phyloP scores from a whole-genome alignment of 2,329 filamentous ascomycete species.

The Fusarium verrucosum region DNA sequence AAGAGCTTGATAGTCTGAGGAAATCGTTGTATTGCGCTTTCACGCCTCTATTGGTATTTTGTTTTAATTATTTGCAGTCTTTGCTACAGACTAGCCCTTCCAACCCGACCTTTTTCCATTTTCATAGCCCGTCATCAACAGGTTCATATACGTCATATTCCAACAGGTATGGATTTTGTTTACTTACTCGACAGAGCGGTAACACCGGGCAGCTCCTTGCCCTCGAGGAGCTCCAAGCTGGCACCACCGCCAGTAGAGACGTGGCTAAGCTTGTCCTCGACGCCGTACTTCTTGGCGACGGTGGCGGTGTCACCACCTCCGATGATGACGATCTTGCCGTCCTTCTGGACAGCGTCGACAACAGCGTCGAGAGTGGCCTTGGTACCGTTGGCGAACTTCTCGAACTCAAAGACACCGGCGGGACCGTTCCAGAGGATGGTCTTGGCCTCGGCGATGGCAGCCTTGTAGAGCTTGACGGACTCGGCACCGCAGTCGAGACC shows the following conservation, averaged over 20 bases:
- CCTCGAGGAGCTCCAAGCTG: conserved; percentile 94
- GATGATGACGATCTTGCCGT: conserved; percentile 96
- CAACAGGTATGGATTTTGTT: conserved; percentile 44
- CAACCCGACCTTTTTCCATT: conserved; percentile 46
- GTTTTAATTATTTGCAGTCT: conserved; percentile 37
- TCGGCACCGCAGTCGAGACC: conserved; percentile 93
- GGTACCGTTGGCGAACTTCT: conserved; percentile 91
- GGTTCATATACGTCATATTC: conserved; percentile 36
- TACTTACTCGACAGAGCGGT: conserved; percentile 84
- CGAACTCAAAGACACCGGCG: conserved; percentile 96
- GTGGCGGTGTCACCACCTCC: conserved; percentile 98
- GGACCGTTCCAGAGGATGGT: conserved; percentile 99
- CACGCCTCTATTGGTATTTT: conserved; percentile 38
- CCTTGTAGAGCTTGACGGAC: conserved; percentile 87
- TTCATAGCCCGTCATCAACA: conserved; percentile 47
- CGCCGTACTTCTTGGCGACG: conserved; percentile 95
- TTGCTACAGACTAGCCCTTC: conserved; percentile 51
- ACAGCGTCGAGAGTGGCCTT: conserved; percentile 91
- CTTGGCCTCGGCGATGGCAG: conserved; percentile 86
- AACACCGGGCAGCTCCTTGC: conserved; percentile 96
- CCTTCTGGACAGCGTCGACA: conserved; percentile 76
- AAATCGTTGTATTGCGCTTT: conserved; percentile 7
- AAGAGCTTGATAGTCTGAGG: too few species aligned
- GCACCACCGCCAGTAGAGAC: conserved; percentile 97
- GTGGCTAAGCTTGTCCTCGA: conserved; percentile 97